phyloP scores from a whole-genome alignment of 768 basidiomycete species.

The Dacryopinax primogenitus region DNA sequence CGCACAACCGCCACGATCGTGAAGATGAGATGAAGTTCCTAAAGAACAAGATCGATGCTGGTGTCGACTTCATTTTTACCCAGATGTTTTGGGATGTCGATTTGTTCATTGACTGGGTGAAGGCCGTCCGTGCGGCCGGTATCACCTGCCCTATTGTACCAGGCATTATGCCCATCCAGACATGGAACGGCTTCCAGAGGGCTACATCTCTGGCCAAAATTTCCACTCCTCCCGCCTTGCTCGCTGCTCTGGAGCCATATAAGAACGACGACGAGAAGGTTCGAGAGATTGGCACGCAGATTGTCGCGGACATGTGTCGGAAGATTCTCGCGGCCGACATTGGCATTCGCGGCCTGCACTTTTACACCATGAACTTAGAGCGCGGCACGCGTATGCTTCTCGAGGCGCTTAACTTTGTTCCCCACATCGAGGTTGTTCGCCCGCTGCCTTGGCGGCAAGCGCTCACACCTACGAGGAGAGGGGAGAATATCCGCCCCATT shows the following conservation, averaged over 20 bases:
- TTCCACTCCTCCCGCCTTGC: conserved; percentile 58
- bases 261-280: conserved; percentile 91
- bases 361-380: conserved; percentile 96
- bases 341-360: conserved; percentile 81
- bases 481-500: conserved; percentile 90
- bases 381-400: conserved; percentile 91
- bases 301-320: conserved; percentile 90
- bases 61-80: conserved; percentile 88
- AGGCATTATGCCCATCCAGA: conserved; percentile 91
- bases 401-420: conserved; percentile 79
- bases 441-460: conserved; percentile 96
- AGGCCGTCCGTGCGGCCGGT: conserved; percentile 60
- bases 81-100: conserved; percentile 97
- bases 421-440: conserved; percentile 79
- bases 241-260: conserved; percentile 69
- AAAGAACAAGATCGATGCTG: conserved; percentile 84
- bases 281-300: conserved; percentile 78
- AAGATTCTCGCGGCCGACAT: conserved; percentile 66
- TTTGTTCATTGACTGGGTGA: conserved; percentile 85
- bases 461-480: conserved; percentile 80
- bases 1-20: conserved; percentile 57
- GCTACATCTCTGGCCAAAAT: conserved; percentile 69
- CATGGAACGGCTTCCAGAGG: conserved; percentile 86
- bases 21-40: conserved; percentile 69
- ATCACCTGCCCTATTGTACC: conserved; percentile 84